Evolutionary conservation across 2,329 filamentous ascomycete genomes (phyloP), one percentile per base, ranked within the genome.

Genomic region (Aspergillus niger): DNA sequence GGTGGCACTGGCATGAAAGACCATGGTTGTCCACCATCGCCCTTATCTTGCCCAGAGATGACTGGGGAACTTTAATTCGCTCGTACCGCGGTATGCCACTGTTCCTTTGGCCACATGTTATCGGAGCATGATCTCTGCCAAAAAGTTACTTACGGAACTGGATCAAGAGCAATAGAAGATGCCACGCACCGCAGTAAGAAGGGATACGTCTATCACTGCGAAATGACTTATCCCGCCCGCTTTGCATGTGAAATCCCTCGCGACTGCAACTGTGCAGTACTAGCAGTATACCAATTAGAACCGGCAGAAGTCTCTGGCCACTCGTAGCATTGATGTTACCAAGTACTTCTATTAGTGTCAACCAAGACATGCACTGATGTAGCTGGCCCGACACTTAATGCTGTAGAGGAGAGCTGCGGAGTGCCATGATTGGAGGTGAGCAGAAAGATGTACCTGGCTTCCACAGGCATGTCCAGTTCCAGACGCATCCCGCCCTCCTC

Each of bases 21-120:
- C 55, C 55, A 49, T 55, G 59, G 59, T 28, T 49, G 26, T 44
- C 22, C 15, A 47, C 8, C 8, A 32, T 44, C 41, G n/a, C 28
- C 43, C 53, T 55, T 55, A 47, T 47, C 53, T 43, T n/a, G 20
- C 7, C 39, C 26, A 50, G 47, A 50, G 15, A 50, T 28, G 22
- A 30, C 44, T 28, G 44, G 6, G 22, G 24, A 17, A 50, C 8
- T 26, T 50, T 30, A 48, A 8, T 49, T 17, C 39, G 22, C 44
- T 49, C 44, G 44, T 28, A 24, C 39, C 41, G 41, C 41, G 41
- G 41, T 43, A 43, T 43, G 41, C 20, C 20, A 20, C 13, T 8
- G 41, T 44, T 32, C 20, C 20, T 44, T 24, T 13, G 41, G 17
- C 17, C 32, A 36, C 32, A 36, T 20, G 41, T 44, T 22, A 17